Conservation (phyloP, 2,329 filamentous ascomycete genomes). For the Thelonectria olida region DNA sequence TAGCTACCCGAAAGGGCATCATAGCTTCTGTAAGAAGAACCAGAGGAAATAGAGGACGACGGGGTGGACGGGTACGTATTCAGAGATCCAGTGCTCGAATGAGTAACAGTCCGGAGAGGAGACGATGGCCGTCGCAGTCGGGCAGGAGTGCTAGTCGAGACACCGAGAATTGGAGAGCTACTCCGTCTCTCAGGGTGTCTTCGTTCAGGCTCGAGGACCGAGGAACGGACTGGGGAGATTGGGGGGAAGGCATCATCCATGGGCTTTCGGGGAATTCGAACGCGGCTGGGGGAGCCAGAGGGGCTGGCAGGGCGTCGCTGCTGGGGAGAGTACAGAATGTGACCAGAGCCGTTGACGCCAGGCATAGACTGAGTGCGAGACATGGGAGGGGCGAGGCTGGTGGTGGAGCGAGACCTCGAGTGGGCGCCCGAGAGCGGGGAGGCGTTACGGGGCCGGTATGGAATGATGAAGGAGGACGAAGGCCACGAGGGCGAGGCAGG, state of each 20-base stretch:
- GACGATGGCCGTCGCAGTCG: conserved; percentile 63
- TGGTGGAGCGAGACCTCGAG: conserved; percentile 66
- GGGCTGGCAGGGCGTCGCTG: conserved; percentile 64
- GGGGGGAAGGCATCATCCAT: conserved; percentile 69
- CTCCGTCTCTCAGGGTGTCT: conserved; percentile 57
- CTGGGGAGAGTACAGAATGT: conserved; percentile 64
- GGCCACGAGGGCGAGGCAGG: conserved; percentile 62
- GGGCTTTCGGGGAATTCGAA: conserved; percentile 63
- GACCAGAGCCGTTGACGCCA: conserved; percentile 67
- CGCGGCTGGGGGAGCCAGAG: conserved; percentile 60
- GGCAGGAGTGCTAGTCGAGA: conserved; percentile 41
- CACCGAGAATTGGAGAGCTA: conserved; percentile 59
- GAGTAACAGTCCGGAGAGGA: conserved; percentile 60
- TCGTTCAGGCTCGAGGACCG: conserved; percentile 64
- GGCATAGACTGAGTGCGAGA: conserved; percentile 72
- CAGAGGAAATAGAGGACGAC: conserved; percentile 57
- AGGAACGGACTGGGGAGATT: conserved; percentile 61
- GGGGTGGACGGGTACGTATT: conserved; percentile 53
- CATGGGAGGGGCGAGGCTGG: conserved; percentile 65
- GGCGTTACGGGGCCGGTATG: conserved; percentile 70
- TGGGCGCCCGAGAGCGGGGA: conserved; percentile 68
- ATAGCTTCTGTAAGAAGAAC: conserved; percentile 59
- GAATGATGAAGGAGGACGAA: conserved; percentile 53
- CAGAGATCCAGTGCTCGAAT: conserved; percentile 49
- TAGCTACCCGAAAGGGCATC: conserved; percentile 60